Base-by-base conservation (phyloP, 805 yeast genomes). In the Tetrapisispora fleetii region DNA sequence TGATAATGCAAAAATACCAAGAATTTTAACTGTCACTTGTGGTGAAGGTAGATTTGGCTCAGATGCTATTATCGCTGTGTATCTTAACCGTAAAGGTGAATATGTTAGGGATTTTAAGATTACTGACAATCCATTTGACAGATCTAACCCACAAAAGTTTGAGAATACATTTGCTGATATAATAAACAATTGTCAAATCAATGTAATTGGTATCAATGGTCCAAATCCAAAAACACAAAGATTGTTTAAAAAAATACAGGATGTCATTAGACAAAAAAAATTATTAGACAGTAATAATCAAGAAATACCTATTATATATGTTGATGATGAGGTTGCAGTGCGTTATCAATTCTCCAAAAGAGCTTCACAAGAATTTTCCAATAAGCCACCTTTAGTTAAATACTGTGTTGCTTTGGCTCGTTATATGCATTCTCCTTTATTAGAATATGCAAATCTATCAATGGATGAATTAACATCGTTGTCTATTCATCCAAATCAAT, bases 381-480 rank as follows among this genome's bases (percentile, higher is more conserved):
- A 86, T 61, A 84, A 85, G 53, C 81, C 96, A 1, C 75, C 85
- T 2, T 74, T 89, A 52, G 82, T 82, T 13, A 80, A 85, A 58
- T 93, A 91, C 68, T 83, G 93, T 67, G 80, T 90, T 52, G 96
- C 88, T 10, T 72, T 91, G 53, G 98, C 95, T 10, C 81, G 98
- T 56, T 93, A 87, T 63, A 78, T 85, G 49, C 99, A 93, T 67
- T 84, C 86, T 48, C 99, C 99, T n/a, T 64, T 93, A 50, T 67
- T 86, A 57, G 99, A 93, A 66, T 93, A 90, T 63, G 80, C 90
- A 50, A 77, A 88, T 7, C 71, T 93, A 46, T 50, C 65, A 14
- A 83, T 82, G 24, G 81, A 79, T n/a, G 88, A 87, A 52, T 74
- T 91, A 37, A 67, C 78, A 7, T 77, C 91, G 1, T 70, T 86